phyloP scores from a whole-genome alignment of 768 basidiomycete species.

The Rubroboletus satanas region DNA sequence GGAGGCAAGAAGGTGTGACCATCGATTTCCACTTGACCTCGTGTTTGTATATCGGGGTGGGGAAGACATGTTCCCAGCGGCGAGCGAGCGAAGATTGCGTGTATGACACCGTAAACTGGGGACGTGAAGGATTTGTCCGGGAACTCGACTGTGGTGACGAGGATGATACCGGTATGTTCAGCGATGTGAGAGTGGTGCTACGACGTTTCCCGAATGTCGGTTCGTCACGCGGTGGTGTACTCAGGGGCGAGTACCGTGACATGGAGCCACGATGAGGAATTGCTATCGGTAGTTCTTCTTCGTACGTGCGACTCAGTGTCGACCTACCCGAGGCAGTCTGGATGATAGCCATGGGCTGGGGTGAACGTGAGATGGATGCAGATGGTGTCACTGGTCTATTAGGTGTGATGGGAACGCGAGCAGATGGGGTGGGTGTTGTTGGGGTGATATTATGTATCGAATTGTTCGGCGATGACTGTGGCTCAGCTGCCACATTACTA shows the following conservation, averaged over 20 bases:
- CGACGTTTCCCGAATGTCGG: slow-evolving; percentile 48
- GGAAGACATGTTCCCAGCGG: slow-evolving; percentile 87
- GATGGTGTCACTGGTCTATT: slow-evolving; percentile 29
- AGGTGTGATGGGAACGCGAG: slow-evolving; percentile 30
- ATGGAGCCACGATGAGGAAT: slow-evolving; percentile 45
- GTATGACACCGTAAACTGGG: slow-evolving; percentile 52
- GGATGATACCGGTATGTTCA: slow-evolving; percentile 43
- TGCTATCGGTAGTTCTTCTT: slow-evolving; percentile 49
- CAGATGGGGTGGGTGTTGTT: slow-evolving; percentile 21
- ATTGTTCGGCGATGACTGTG: slow-evolving; percentile 45
- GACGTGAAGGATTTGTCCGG: slow-evolving; percentile 66
- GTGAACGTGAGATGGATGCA: slow-evolving; percentile 35
- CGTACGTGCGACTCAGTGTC: slow-evolving; percentile 48
- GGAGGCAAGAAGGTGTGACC: slow-evolving; percentile 81
- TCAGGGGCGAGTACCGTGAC: slow-evolving; percentile 58
- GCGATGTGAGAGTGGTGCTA: slow-evolving; percentile 38
- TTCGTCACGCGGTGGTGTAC: slow-evolving; percentile 72
- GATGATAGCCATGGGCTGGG: slow-evolving; percentile 40
- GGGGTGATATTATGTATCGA: slow-evolving; percentile 38
- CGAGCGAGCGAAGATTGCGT: slow-evolving; percentile 72
- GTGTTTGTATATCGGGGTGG: slow-evolving; percentile 68
- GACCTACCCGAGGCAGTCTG: slow-evolving; percentile 41
- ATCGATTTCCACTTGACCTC: slow-evolving; percentile 92
- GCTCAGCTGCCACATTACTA: slow-evolving; percentile 51
- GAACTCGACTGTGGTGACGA: slow-evolving; percentile 39